These are phyloP conservation scores for Jaminaea rosea DNA, from an alignment of 1,284 basidiomycete species.

Conservation along the genomic window DNA sequence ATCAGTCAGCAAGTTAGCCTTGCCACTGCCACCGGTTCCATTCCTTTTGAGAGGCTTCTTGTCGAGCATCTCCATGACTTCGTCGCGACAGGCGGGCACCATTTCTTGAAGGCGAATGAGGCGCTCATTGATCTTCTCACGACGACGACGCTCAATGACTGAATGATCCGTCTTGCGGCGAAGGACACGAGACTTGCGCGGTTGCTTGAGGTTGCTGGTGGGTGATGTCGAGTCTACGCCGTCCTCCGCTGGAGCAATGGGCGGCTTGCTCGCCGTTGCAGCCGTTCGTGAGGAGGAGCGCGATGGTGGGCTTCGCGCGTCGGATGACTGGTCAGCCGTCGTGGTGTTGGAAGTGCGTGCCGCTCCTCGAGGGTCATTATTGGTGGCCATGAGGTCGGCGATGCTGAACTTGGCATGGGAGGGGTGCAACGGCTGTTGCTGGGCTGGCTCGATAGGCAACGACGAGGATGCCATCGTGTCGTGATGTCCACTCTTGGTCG, in stretches of 20 bases:
- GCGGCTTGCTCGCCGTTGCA: not conserved
- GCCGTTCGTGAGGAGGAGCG: not conserved
- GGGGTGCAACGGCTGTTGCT: too few species aligned
- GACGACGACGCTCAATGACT: slow-evolving; percentile 40
- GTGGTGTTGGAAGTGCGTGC: too few species aligned
- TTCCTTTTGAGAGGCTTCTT: slow-evolving; percentile 5
- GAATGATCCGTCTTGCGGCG: slow-evolving; percentile 44
- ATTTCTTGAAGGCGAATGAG: slow-evolving; percentile 33
- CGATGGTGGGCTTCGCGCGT: too few species aligned
- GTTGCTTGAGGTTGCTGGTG: slow-evolving; percentile 1
- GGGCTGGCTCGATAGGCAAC: too few species aligned
- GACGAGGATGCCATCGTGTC: too few species aligned
- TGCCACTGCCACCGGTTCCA: not conserved
- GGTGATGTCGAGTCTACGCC: too few species aligned
- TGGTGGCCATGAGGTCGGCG: too few species aligned
- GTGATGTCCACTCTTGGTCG: too few species aligned
- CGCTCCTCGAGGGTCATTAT: too few species aligned
- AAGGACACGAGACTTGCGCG: slow-evolving; percentile 29
- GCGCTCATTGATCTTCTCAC: slow-evolving; percentile 47
- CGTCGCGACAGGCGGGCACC: slow-evolving; percentile 40
- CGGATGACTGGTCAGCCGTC: too few species aligned
- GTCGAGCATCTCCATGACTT: slow-evolving; percentile 32
- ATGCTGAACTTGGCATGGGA: too few species aligned
- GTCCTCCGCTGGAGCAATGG: too few species aligned
- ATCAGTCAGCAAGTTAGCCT: slow-evolving; percentile 4